Evolutionary conservation across 75 land plant genomes (phyloP), one percentile per base, ranked within the genome.

Genomic region (Isoetes taiwanensis): DNA sequence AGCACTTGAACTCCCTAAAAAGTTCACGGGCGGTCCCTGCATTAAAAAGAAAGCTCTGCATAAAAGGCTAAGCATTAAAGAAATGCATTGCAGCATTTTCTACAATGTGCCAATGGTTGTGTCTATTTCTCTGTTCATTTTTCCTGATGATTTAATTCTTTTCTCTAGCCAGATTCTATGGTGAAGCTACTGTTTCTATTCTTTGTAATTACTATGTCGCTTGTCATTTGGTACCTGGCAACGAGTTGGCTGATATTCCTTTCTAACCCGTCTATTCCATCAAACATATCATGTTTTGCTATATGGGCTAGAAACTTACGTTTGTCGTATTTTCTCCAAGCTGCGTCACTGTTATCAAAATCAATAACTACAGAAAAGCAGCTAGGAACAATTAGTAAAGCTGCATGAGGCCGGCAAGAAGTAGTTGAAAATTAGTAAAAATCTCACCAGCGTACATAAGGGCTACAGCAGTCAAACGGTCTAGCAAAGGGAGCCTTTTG

Each of bases 11-110:
- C 42, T 84, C 69, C 50, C 61, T 78, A 42, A 84, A 76, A 32
- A 87, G 80, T 67, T 87, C 94, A 62, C 90, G 69, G 57, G 94
- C 85, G 48, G 90, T 87, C 61, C 79, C 94, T 87, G 66, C 12
- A 59, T 67, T n/a, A n/a, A 32, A n/a, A 28, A 30, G 37, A 63
- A 30, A 10, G 10, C 12, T 41, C 37, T 11, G 28, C 30, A 34
- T 29, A 42, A 52, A 60, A 12, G 33, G 20, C 34, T 3, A 34
- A 41, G 23, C 28, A 39, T 26, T 6, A 46, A 46, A 6, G 16
- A 6, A 19, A 37, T 37, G 14, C 14, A 37, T 37, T n/a, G 14
- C 14, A 37, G 9, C 39, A 37, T 9, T 37, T 9, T 14, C 9
- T 37, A 9, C 14, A 37, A 37, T n/a, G n/a, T n/a, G n/a, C n/a